Evolutionary conservation across 1,139 yeast species (phyloP).

Genomic region (Yamadazyma atmosphaerica): DNA sequence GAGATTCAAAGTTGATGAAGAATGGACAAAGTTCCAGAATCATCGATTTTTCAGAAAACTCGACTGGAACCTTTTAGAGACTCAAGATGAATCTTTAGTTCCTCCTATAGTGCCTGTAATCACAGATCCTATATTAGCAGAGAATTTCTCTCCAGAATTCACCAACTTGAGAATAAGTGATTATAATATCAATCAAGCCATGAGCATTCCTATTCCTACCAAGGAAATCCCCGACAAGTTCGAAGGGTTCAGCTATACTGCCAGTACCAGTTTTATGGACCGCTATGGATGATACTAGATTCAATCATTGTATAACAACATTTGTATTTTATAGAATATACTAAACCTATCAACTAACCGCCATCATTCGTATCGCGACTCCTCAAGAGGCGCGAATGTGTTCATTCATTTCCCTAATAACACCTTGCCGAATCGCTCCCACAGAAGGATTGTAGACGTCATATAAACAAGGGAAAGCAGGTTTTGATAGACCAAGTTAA

Average conservation of each 20-base stretch:
- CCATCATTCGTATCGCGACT: no score
- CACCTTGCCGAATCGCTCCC: no score
- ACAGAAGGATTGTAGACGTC: no score
- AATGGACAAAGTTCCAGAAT: slow-evolving; percentile 31
- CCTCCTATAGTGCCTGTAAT: slow-evolving; percentile 36
- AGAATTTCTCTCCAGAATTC: slow-evolving; percentile 33
- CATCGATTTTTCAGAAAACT: slow-evolving; percentile 36
- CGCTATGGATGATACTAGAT: no score
- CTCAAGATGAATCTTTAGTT: slow-evolving; percentile 17
- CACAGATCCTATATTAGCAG: slow-evolving; percentile 37
- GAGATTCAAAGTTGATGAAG: slow-evolving; percentile 64
- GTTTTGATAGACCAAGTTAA: no score
- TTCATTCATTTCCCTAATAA: slow-evolving; percentile 1
- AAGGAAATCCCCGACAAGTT: slow-evolving; percentile 14
- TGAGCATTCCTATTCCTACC: slow-evolving; percentile 11
- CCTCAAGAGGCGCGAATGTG: slow-evolving; percentile 1
- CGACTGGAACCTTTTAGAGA: slow-evolving; percentile 27
- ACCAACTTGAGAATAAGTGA: slow-evolving; percentile 27
- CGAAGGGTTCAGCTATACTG: slow-evolving; percentile 32
- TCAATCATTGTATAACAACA: no score
- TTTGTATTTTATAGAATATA: no score
- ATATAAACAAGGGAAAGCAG: no score
- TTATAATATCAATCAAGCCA: slow-evolving; percentile 17
- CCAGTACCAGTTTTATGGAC: slow-evolving; percentile 26
- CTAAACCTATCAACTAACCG: no score